Conservation (phyloP, 2,329 filamentous ascomycete species). For the Paecilomyces fulvus region DNA sequence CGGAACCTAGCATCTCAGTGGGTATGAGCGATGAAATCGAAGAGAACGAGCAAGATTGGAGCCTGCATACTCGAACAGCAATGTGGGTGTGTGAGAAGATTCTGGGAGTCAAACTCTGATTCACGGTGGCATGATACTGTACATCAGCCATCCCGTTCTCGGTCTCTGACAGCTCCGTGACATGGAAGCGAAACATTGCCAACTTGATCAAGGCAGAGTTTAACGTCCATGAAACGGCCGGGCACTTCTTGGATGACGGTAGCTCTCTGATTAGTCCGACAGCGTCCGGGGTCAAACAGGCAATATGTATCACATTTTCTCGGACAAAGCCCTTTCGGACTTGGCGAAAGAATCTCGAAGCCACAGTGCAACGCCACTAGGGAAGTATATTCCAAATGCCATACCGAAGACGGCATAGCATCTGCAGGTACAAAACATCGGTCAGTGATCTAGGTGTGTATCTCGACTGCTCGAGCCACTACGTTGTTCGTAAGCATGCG, state of each 20-base stretch:
- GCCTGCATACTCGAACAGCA: conserved; percentile 36
- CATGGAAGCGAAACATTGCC: neutral
- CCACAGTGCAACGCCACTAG: neutral
- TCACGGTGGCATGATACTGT: neutral
- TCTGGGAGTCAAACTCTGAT: conserved; percentile 13
- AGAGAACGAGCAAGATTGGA: conserved; percentile 24
- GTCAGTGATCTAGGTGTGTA: neutral
- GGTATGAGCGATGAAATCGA: conserved; percentile 8
- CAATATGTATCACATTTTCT: neutral
- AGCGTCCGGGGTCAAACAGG: neutral
- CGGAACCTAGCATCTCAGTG: neutral
- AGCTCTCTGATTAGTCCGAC: neutral
- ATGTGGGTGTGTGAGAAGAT: conserved; percentile 37
- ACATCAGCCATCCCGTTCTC: neutral
- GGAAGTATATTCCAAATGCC: neutral
- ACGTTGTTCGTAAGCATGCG: neutral
- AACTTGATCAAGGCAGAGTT: neutral
- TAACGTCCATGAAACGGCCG: neutral
- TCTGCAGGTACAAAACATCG: neutral
- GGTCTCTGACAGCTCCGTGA: neutral
- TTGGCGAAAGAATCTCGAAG: neutral
- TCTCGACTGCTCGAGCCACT: neutral
- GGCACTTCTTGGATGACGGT: neutral
- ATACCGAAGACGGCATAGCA: neutral
- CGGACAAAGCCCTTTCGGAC: neutral